Evolutionary conservation across 441 rosid genomes (phyloP).

Genomic region (Adansonia madagascariensis): DNA sequence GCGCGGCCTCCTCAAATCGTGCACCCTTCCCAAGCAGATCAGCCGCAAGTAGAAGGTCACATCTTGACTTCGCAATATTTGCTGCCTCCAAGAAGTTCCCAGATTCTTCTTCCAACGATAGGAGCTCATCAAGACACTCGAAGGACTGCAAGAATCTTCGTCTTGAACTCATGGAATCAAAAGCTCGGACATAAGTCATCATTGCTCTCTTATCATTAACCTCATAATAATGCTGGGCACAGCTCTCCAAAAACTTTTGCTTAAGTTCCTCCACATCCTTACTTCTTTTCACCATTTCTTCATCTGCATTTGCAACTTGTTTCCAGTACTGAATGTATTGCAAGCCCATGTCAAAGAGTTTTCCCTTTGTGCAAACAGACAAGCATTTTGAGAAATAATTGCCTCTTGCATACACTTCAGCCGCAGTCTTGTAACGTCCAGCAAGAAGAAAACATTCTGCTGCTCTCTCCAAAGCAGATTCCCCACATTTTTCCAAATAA

Average conservation of each 20-base stretch:
- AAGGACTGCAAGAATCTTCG: conserved; percentile 41
- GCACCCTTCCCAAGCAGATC: conserved; percentile 45
- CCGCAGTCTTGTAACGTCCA: conserved; percentile 44
- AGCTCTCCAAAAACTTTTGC: conserved; percentile 45
- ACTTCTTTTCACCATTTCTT: conserved; percentile 19
- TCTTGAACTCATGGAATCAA: conserved; percentile 32
- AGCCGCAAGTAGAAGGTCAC: conserved; percentile 40
- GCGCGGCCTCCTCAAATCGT: conserved; percentile 38
- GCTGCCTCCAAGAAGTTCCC: conserved; percentile 56
- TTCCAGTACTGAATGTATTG: conserved; percentile 47
- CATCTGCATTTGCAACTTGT: conserved; percentile 28
- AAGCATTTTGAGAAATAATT: conserved; percentile 39
- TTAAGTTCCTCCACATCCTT: conserved; percentile 38
- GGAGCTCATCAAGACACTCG: conserved; percentile 48
- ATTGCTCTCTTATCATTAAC: conserved; percentile 38
- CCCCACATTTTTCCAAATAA: conserved; percentile 48
- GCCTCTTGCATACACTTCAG: conserved; percentile 48
- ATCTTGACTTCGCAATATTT: conserved; percentile 42
- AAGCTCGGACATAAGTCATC: conserved; percentile 49
- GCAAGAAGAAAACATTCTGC: conserved; percentile 53
- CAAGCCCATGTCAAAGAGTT: conserved; percentile 48
- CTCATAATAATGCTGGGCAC: conserved; percentile 42
- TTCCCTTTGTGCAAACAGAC: conserved; percentile 43
- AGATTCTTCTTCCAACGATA: conserved; percentile 45
- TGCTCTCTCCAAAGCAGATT: conserved; percentile 41